These are phyloP conservation scores for Annulohypoxylon truncatum DNA, from an alignment of 2,329 filamentous ascomycete species.

Conservation along the genomic window DNA sequence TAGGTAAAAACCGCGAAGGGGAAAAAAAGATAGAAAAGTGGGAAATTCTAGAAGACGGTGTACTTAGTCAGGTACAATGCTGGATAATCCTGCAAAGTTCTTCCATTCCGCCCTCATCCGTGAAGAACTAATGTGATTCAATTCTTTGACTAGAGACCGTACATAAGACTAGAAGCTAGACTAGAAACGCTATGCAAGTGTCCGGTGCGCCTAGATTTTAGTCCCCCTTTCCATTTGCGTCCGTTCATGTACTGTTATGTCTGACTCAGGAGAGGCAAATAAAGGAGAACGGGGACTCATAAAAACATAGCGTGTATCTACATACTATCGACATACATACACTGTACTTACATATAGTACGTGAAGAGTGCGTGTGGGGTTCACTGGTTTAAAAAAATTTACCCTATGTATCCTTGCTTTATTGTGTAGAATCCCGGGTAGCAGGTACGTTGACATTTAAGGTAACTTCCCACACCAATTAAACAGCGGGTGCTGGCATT, in stretches of 20 bases:
- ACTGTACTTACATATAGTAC: not conserved
- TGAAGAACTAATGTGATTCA: constrained; percentile 11
- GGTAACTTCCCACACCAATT: constrained; percentile 15
- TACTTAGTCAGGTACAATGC: constrained; percentile 11
- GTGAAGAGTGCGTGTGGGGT: constrained; percentile 1
- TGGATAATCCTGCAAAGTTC: constrained; percentile 7
- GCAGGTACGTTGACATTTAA: constrained; percentile 6
- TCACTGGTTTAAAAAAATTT: not conserved
- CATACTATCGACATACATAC: not conserved
- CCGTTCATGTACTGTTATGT: not conserved
- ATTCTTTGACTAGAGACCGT: constrained; percentile 3
- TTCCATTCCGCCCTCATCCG: constrained; percentile 1
- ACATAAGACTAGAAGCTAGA: not conserved
- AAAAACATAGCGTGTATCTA: not conserved
- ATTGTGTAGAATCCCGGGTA: not conserved
- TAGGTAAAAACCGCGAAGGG: constrained; percentile 2
- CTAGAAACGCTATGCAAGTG: constrained; percentile 9
- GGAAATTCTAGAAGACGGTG: constrained; percentile 3
- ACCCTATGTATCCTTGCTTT: not conserved
- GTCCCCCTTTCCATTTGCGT: constrained; percentile 19
- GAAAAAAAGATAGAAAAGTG: constrained; percentile 5
- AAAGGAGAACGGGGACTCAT: constrained; percentile 23
- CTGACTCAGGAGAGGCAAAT: constrained; percentile 36
- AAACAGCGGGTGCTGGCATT: constrained; percentile 21
- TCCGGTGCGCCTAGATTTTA: constrained; percentile 8